These are phyloP conservation scores for Nicotiana benthamiana DNA, from an alignment of 257 asterid species.

Conservation along the genomic window DNA sequence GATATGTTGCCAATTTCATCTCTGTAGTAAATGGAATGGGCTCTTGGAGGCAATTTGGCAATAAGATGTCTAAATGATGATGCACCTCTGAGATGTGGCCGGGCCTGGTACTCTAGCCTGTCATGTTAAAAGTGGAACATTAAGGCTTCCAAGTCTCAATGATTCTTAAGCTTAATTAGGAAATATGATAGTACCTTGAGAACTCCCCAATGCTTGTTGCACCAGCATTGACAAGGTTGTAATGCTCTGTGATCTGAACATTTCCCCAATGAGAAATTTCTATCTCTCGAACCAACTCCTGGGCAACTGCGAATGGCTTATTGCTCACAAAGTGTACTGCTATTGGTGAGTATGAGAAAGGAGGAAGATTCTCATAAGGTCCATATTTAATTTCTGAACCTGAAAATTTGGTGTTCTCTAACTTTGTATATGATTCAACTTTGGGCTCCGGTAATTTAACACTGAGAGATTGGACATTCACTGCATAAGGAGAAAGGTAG, in stretches of 20 bases:
- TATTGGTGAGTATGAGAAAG: constrained; percentile 56
- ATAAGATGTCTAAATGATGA: constrained; percentile 62
- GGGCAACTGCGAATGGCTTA: constrained; percentile 70
- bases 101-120: constrained; percentile 85
- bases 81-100: constrained; percentile 78
- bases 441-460: constrained; percentile 75
- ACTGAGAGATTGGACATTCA: constrained; percentile 67
- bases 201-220: constrained; percentile 80
- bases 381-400: constrained; percentile 95
- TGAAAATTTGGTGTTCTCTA: constrained; percentile 72
- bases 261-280: constrained; percentile 99
- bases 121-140: constrained; percentile 8
- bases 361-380: constrained; percentile 69
- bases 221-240: constrained; percentile 78
- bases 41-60: constrained; percentile 82
- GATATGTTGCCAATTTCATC: constrained; percentile 97
- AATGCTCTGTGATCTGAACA: constrained; percentile 86
- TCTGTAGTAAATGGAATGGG: constrained; percentile 92
- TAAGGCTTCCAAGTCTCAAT: neutral
- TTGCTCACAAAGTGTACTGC: constrained; percentile 70
- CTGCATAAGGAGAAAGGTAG: constrained; percentile 72
- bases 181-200: constrained; percentile 56
- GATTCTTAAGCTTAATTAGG: neutral
- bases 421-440: constrained; percentile 83
- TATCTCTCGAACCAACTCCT: constrained; percentile 81